phyloP scores from a whole-genome alignment of 352 stramenopile species.

The Stramenopiles sp. region DNA sequence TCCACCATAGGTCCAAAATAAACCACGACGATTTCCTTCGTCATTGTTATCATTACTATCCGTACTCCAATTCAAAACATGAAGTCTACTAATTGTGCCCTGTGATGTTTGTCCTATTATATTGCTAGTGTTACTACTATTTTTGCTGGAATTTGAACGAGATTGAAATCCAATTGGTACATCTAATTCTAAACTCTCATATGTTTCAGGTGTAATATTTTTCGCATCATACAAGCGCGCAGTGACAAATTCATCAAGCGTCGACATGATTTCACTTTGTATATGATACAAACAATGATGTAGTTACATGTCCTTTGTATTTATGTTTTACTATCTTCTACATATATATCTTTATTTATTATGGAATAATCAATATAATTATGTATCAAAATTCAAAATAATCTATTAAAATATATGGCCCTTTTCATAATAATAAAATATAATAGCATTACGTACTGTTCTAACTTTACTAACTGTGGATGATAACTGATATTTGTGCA shows the following conservation, averaged over 20 bases:
- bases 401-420: no score
- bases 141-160: neutral
- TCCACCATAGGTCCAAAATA: neutral
- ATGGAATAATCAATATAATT: no score
- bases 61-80: neutral
- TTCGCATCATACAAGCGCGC: neutral
- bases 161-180: neutral
- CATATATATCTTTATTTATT: no score
- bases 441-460: no score
- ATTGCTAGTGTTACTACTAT: neutral
- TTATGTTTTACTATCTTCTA: no score
- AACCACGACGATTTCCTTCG: neutral
- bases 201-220: neutral
- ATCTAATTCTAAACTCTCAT: neutral
- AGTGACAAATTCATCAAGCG: neutral
- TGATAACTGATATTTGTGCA: no score
- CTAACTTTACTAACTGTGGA: no score
- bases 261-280: no score
- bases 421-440: no score
- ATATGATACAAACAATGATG: no score
- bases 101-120: neutral
- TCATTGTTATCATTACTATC: neutral
- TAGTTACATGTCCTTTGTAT: no score
- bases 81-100: neutral
- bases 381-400: no score